Conservation (phyloP, 805 yeast genomes). For the Yamadazyma ubonensis region DNA sequence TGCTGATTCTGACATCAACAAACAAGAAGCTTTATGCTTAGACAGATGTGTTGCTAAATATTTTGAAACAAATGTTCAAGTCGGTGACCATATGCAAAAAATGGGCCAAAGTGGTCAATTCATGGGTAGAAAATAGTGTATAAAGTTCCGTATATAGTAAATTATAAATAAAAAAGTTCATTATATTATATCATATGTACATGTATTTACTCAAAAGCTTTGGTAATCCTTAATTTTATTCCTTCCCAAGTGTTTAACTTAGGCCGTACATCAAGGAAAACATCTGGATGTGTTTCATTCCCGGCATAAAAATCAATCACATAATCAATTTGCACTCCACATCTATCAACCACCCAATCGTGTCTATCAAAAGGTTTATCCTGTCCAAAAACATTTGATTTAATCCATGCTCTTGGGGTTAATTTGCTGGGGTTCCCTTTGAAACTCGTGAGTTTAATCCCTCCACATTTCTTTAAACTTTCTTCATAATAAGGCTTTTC, state of each 20-base stretch:
- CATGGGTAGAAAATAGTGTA: constrained; percentile 31
- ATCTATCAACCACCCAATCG: constrained; percentile 87
- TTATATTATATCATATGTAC: constrained; percentile 7
- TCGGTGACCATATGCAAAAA: constrained; percentile 70
- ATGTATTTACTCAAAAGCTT: constrained; percentile 33
- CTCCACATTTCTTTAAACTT: constrained; percentile 60
- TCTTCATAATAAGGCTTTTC: constrained; percentile 60
- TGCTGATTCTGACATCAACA: constrained; percentile 69
- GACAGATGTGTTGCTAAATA: constrained; percentile 96
- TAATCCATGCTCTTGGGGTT: constrained; percentile 80
- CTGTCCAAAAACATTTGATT: constrained; percentile 64
- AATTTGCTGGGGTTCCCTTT: constrained; percentile 83
- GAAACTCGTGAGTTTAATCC: constrained; percentile 78
- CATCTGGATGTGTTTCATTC: constrained; percentile 51
- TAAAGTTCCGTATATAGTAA: background rate
- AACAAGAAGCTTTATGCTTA: constrained; percentile 80
- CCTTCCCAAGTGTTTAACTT: constrained; percentile 85
- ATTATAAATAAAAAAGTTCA: constrained; percentile 4
- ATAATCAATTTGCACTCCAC: constrained; percentile 81
- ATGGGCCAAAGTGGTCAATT: constrained; percentile 47
- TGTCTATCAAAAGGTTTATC: constrained; percentile 92
- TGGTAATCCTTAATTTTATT: constrained; percentile 59
- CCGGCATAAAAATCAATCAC: constrained; percentile 85
- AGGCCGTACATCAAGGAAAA: constrained; percentile 89
- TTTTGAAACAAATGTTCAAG: constrained; percentile 91